A percentile compares a stretch with the other conserved stretches of the same genome.
Evolutionary conservation across 2,329 filamentous ascomycete genomes (phyloP).

Genomic region (Talaromyces sp.): DNA sequence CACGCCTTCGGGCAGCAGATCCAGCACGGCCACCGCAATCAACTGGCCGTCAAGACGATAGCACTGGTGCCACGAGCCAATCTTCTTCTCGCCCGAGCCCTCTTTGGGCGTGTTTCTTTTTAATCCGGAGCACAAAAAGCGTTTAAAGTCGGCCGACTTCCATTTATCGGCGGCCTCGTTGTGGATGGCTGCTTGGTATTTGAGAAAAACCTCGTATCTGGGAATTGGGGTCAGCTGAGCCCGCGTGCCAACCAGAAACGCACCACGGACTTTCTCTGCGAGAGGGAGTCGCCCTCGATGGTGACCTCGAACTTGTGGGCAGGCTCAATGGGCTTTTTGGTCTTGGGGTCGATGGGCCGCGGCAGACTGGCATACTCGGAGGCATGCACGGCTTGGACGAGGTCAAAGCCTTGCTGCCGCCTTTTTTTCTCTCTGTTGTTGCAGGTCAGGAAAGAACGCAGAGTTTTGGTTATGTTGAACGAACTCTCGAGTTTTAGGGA

Average conservation of each 20-base stretch:
- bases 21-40: constrained; percentile 45
- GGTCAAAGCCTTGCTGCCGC: constrained; percentile 39
- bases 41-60: constrained; percentile 46
- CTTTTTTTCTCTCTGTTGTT: constrained; percentile 38
- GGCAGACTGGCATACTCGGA: constrained; percentile 40
- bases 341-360: constrained; percentile 39
- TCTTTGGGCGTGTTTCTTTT: constrained; percentile 31
- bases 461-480: not conserved
- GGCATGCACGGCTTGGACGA: constrained; percentile 36
- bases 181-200: constrained; percentile 44
- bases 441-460: not conserved
- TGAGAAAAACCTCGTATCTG: constrained; percentile 41
- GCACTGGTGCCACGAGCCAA: constrained; percentile 48
- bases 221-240: not conserved
- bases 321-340: constrained; percentile 40
- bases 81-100: constrained; percentile 34
- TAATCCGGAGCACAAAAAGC: constrained; percentile 44
- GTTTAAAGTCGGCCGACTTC: constrained; percentile 40
- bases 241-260: not conserved
- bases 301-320: constrained; percentile 46
- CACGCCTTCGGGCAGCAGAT: constrained; percentile 41
- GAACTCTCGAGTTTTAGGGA: constrained; percentile 40
- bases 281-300: constrained; percentile 42
- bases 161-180: constrained; percentile 40
- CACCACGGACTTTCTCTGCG: constrained; percentile 39